A percentile compares a stretch with the other conserved stretches of the same genome.
These are phyloP conservation scores for Artomyces pyxidatus DNA, from an alignment of 768 basidiomycete genomes.

Conservation along the genomic window DNA sequence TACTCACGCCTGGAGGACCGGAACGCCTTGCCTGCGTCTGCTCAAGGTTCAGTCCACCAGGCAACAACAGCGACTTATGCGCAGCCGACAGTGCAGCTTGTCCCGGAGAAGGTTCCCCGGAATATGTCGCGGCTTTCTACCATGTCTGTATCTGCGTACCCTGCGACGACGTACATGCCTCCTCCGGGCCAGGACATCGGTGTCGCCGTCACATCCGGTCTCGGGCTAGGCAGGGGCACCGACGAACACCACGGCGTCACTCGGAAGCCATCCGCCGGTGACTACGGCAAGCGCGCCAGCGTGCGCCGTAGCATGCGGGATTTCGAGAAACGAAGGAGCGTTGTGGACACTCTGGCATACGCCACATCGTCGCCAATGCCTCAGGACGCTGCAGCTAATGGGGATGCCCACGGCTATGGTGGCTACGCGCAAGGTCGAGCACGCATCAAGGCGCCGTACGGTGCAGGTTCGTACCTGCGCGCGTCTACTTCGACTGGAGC, in stretches of 20 bases:
- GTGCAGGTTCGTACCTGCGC: slow-evolving; percentile 43
- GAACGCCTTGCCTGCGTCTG: neutral
- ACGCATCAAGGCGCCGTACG: slow-evolving; percentile 63
- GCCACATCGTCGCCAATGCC: slow-evolving; percentile 20
- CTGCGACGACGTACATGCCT: slow-evolving; percentile 7
- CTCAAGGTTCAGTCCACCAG: no score
- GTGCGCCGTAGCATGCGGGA: slow-evolving; percentile 9
- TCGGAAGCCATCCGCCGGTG: slow-evolving; percentile 1
- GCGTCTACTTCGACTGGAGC: slow-evolving; percentile 37
- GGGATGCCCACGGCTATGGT: slow-evolving; percentile 20
- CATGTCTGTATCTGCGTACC: slow-evolving; percentile 9
- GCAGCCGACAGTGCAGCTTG: slow-evolving; percentile 1
- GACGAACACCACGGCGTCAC: neutral
- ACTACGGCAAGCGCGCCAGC: slow-evolving; percentile 5
- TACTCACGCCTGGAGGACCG: slow-evolving; percentile 8
- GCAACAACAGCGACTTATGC: slow-evolving; percentile 1
- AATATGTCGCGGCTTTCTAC: slow-evolving; percentile 14
- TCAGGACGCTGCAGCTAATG: slow-evolving; percentile 16
- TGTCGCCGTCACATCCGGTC: slow-evolving; percentile 12
- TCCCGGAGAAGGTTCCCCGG: neutral
- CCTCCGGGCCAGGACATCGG: slow-evolving; percentile 14
- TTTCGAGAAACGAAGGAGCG: slow-evolving; percentile 10
- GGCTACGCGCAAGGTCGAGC: slow-evolving; percentile 35
- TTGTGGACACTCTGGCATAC: slow-evolving; percentile 14
- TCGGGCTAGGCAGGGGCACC: neutral